These are phyloP conservation scores for Daucus carota DNA, from an alignment of 129 eudicot species.

Conservation along the genomic window DH1_v3.0 NC_030383.2:5683001-5683500, in stretches of 20 bases:
- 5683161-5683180: slow-evolving; percentile 84
- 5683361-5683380: not conserved
- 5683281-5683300: slow-evolving; percentile 19
- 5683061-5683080: slow-evolving; percentile 77
- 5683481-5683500: not conserved
- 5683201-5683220: slow-evolving; percentile 84
- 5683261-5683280: slow-evolving; percentile 84
- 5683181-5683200: slow-evolving; percentile 93
- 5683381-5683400: not conserved
- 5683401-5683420: not conserved
- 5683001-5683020: slow-evolving; percentile 94
- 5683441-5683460: not conserved
- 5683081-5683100: slow-evolving; percentile 87
- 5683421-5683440: not conserved
- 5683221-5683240: slow-evolving; percentile 78
- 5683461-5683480: not conserved
- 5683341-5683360: not conserved
- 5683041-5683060: slow-evolving; percentile 78
- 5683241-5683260: slow-evolving; percentile 86
- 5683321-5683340: not conserved
- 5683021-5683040: slow-evolving; percentile 81
- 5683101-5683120: slow-evolving; percentile 87
- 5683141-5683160: slow-evolving; percentile 72
- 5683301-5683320: not conserved
- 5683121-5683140: slow-evolving; percentile 83